Percentiles rank a stretch among this genome's conserved stretches.
These are phyloP conservation scores for Fusarium illudens DNA, from an alignment of 2,329 filamentous ascomycete species.

Conservation along the genomic window DNA sequence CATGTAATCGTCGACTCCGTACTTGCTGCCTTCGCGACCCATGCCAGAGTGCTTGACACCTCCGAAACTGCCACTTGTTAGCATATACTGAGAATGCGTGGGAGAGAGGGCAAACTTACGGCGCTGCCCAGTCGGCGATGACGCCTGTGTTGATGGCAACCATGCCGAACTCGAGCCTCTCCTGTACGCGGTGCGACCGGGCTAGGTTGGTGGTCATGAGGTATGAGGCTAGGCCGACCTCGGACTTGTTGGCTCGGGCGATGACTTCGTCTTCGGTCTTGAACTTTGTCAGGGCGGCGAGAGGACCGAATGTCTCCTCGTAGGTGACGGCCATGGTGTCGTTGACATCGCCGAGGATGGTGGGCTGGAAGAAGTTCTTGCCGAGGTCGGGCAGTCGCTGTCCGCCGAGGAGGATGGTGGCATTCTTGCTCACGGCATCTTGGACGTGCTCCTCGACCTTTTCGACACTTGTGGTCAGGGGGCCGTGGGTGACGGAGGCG, in stretches of 20 bases:
- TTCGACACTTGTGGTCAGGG: slow-evolving; percentile 64
- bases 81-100: neutral
- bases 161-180: slow-evolving; percentile 75
- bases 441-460: slow-evolving; percentile 72
- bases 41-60: slow-evolving; percentile 70
- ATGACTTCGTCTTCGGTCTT: slow-evolving; percentile 72
- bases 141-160: slow-evolving; percentile 70
- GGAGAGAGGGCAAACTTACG: slow-evolving; percentile 30
- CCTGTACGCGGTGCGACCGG: slow-evolving; percentile 70
- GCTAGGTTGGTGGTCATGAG: slow-evolving; percentile 75
- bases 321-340: slow-evolving; percentile 64
- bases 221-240: slow-evolving; percentile 71
- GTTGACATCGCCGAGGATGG: slow-evolving; percentile 67
- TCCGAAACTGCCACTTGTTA: slow-evolving; percentile 55
- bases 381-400: slow-evolving; percentile 70
- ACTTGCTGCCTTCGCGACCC: slow-evolving; percentile 67
- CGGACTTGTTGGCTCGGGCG: slow-evolving; percentile 66
- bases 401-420: slow-evolving; percentile 69
- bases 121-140: slow-evolving; percentile 39
- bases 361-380: slow-evolving; percentile 75
- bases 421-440: slow-evolving; percentile 71
- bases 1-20: slow-evolving; percentile 68
- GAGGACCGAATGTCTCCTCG: slow-evolving; percentile 73
- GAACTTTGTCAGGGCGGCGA: slow-evolving; percentile 70
- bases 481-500: slow-evolving; percentile 73